These are phyloP conservation scores for Nakazawaea ishiwadae DNA, from an alignment of 805 yeast species.

Conservation along the genomic window DNA sequence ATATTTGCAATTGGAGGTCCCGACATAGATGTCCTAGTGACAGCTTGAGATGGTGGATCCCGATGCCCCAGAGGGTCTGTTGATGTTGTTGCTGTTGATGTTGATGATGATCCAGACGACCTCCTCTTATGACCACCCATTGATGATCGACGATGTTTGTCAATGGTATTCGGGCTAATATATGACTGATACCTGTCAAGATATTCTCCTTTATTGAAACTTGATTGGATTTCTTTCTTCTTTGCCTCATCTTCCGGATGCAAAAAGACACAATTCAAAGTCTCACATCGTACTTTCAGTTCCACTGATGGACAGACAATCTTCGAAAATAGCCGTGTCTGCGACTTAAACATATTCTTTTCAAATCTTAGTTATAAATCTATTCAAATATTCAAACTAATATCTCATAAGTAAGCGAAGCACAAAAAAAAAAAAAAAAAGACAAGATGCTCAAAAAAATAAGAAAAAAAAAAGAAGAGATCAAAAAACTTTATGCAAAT, in stretches of 20 bases:
- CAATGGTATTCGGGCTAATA: background rate
- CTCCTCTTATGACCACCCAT: too few species aligned
- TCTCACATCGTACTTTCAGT: constrained; percentile 18
- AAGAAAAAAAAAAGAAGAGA: too few species aligned
- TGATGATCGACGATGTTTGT: too few species aligned
- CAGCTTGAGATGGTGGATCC: too few species aligned
- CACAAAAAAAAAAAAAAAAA: too few species aligned
- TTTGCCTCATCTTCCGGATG: constrained; percentile 16
- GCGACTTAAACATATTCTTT: constrained; percentile 21
- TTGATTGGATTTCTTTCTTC: constrained; percentile 1
- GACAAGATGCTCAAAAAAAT: too few species aligned
- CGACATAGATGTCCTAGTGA: too few species aligned
- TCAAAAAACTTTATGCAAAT: too few species aligned
- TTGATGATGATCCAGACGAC: background rate
- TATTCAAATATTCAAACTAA: too few species aligned
- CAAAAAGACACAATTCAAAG: constrained; percentile 27
- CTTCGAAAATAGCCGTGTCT: constrained; percentile 16
- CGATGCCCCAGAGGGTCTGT: too few species aligned
- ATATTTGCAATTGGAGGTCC: too few species aligned
- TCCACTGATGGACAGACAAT: constrained; percentile 24
- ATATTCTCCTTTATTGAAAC: background rate
- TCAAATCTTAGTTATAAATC: background rate
- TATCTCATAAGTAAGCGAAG: too few species aligned
- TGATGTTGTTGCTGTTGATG: background rate
- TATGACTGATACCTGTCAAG: constrained; percentile 1